Conservation (phyloP, 305 asterid genomes). For the Fraxinus albicans region DNA sequence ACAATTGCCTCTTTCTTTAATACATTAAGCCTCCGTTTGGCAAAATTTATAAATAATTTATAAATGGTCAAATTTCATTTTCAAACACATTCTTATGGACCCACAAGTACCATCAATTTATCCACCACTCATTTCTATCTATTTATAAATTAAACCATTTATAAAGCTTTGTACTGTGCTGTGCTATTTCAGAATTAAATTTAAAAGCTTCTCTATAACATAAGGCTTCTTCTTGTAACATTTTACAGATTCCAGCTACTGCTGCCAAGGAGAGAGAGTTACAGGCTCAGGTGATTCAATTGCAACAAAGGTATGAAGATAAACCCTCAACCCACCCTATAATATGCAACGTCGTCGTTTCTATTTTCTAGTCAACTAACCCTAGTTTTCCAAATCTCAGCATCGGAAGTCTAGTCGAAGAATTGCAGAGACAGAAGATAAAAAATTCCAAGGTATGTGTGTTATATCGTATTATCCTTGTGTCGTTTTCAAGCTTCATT, state of each 20-base stretch:
- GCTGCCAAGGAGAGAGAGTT: conserved; percentile 69
- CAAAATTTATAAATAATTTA: neutral
- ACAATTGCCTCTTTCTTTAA: neutral
- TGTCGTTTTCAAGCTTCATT: neutral
- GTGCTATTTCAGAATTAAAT: neutral
- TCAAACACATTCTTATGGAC: neutral
- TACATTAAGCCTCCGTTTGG: neutral
- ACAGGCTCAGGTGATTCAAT: conserved; percentile 63
- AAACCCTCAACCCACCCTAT: conserved; percentile 10
- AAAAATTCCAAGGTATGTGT: conserved; percentile 72
- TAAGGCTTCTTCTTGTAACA: neutral
- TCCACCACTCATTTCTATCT: neutral
- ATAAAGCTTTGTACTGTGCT: neutral
- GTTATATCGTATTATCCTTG: neutral
- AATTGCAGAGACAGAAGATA: conserved; percentile 69
- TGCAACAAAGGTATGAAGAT: conserved; percentile 57
- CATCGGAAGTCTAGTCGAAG: conserved; percentile 71
- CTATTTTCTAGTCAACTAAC: conserved; percentile 22
- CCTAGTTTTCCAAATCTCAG: conserved; percentile 43
- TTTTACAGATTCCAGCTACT: conserved; percentile 43
- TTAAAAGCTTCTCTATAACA: neutral
- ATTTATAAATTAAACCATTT: neutral
- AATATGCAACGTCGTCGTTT: neutral
- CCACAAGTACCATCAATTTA: neutral
- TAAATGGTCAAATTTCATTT: neutral